Evolutionary conservation across 1,284 basidiomycete genomes (phyloP), one percentile per base, ranked within the genome.

Genomic region (Peniophora sp.): DNA sequence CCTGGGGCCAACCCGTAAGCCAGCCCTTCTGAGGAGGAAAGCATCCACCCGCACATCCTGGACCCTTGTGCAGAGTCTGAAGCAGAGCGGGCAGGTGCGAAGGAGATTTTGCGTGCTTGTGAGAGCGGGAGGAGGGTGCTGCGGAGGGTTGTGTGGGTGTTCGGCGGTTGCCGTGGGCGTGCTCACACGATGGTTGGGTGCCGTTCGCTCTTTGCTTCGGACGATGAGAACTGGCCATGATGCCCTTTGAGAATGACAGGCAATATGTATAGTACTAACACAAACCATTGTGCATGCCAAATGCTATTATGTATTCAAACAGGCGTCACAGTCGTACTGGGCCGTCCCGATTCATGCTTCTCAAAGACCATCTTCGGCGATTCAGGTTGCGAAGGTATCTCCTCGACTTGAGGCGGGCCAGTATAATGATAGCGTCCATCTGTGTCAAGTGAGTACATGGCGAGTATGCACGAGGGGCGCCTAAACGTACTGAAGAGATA

Each of bases 401-500:
- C 38, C 38, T n/a, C 38, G 5, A 41, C 19, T 17, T 41, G 38
- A 44, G 43, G 14, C 22, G 22, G 34, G 14, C 22, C 48, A 10
- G 11, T 24, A 11, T 49, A 34, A n/a, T 45, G 44, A 23, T 20
- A 24, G 9, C 44, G 44, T 22, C 44, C 44, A 45, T 45, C 44
- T 45, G n/a, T 22, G 5, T 8, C n/a, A n/a, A 8, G 9, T 41
- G 6, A 17, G 39, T 17, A 22, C 16, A 17, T 16, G 35, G n/a
- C 20, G 6, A 41, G 9, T 16, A 41, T 22, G n/a, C 20, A 22
- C 16, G n/a, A 41, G 6, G 39, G 6, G 39, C 9, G 9, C 16
- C 6, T 41, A n/a, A 20, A 72, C 76, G 32, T 55, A 79, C 77
- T 70, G 54, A 78, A 69, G 45, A 74, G 49, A 57, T 83, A 83